Conservation (phyloP, 176 grass and related monocot species). For the bread wheat (Triticum aestivum) region IWGSC_CS_RefSeq_v2.1 NC_057811.1:486206291-486206790, state of each 20-base stretch:
- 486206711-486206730: constrained; percentile 82
- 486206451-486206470: no score
- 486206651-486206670: constrained; percentile 53
- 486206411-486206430: not conserved
- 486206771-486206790: constrained; percentile 78
- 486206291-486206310: constrained; percentile 65
- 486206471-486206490: no score
- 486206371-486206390: constrained; percentile 92
- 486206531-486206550: constrained; percentile 81
- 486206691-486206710: constrained; percentile 70
- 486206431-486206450: not conserved
- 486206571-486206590: constrained; percentile 66
- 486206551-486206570: constrained; percentile 91
- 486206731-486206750: constrained; percentile 78
- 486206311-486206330: constrained; percentile 80
- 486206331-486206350: constrained; percentile 73
- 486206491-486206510: constrained; percentile 67
- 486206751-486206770: constrained; percentile 72
- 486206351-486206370: constrained; percentile 94
- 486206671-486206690: constrained; percentile 71
- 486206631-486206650: constrained; percentile 74
- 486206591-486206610: constrained; percentile 68
- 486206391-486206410: constrained; percentile 70
- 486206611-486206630: constrained; percentile 78
- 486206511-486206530: constrained; percentile 95